Conservation (phyloP, 2,329 filamentous ascomycete species). For the Phialophora macrospora region DNA sequence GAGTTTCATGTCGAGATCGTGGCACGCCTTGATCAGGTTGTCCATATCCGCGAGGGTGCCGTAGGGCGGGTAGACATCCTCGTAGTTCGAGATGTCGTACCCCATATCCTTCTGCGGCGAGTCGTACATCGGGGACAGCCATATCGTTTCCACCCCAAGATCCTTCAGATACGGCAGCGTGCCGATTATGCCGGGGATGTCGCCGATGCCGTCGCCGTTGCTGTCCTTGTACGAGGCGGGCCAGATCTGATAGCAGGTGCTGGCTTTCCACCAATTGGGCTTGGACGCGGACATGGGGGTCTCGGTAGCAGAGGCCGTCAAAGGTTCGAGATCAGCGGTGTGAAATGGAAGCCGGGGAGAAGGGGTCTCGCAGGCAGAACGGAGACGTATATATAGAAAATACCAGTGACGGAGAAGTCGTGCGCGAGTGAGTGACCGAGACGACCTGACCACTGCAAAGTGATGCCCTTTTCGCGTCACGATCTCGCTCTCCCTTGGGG, state of each 20-base stretch:
- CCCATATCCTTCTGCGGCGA: conserved; percentile 70
- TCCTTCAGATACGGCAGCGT: conserved; percentile 44
- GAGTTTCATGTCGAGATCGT: conserved; percentile 68
- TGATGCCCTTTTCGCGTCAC: neutral
- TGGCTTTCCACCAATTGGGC: conserved; percentile 37
- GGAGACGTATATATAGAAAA: neutral
- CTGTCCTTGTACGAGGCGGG: conserved; percentile 46
- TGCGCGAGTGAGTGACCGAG: neutral
- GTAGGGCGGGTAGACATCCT: conserved; percentile 67
- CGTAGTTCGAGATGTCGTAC: conserved; percentile 72
- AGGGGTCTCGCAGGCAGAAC: neutral
- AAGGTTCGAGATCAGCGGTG: neutral
- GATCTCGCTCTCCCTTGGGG: neutral
- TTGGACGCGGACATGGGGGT: conserved; percentile 29
- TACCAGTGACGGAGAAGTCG: neutral
- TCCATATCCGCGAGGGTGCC: conserved; percentile 71
- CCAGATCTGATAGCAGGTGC: conserved; percentile 42
- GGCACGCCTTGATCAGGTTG: conserved; percentile 62
- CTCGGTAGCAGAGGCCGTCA: neutral
- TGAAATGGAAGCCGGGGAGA: neutral
- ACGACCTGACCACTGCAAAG: neutral
- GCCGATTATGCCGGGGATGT: conserved; percentile 43
- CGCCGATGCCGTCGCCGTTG: conserved; percentile 45
- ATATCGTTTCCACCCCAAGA: conserved; percentile 45
- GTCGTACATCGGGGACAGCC: conserved; percentile 63